Evolutionary conservation across 345 rosid species (phyloP), one percentile per base, ranked within the genome.

Genomic region (Crucihimalaya himalaica): DNA sequence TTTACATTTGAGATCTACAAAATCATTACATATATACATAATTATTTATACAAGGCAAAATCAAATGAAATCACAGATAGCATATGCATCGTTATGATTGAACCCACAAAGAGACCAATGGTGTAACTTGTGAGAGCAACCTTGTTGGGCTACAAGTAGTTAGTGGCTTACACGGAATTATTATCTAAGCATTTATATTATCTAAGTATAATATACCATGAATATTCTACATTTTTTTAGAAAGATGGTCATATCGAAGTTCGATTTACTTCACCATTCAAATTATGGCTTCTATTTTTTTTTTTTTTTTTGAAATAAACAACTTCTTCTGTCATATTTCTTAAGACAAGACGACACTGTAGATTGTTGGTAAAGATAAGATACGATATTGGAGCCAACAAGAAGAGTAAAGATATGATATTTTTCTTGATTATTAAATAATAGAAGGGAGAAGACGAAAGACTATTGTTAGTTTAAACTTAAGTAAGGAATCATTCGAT

Each of bases 261-360:
- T 58, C 14, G 47, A 58, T 23, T 10, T 20, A 10, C 8, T 23
- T 46, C 66, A 57, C 39, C 57, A 58, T 34, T 5, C 35, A 70
- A 42, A 43, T 72, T 21, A 46, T 43, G 56, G 56, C 39, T 43
- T 53, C n/a, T n/a, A n/a, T n/a, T n/a, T n/a, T n/a, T n/a, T n/a
- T n/a, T 12, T 15, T 23, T 10, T 4, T 15, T 68, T 1, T 51
- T 12, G 1, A 8, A 39, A 43, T 18, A 46, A 46, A 43, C 48
- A 64, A 32, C 1, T 20, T 1, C 1, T 12, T 27, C 1, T 16
- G 65, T 73, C 65, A 47, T 64, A 16, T 43, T 43, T 43, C 2
- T 31, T 53, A 1, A 53, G 56, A 48, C 14, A 20, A 50, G 20
- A 46, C 5, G 1, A 46, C n/a, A n/a, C n/a, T n/a, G n/a, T n/a